A percentile compares a stretch with the other conserved stretches of the same genome.
phyloP scores from a whole-genome alignment of 495 filamentous ascomycete genomes.

The Neurospora sublineolata region DNA sequence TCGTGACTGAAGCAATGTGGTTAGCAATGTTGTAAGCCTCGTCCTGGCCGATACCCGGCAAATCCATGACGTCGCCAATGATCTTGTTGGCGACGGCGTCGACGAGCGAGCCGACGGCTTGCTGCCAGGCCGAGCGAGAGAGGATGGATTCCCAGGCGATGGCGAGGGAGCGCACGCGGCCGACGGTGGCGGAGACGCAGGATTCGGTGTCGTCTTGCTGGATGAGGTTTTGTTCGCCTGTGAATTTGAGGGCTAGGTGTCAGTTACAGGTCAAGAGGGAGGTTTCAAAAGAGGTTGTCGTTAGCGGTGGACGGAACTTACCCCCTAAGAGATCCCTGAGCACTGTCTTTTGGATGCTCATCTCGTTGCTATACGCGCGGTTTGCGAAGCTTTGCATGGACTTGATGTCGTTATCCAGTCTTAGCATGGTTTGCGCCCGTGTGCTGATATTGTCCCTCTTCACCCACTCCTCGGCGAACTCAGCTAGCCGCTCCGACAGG shows the following conservation, averaged over 20 bases:
- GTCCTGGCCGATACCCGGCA: conserved; percentile 73
- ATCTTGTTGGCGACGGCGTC: conserved; percentile 73
- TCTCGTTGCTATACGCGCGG: conserved; percentile 75
- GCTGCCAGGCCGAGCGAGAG: conserved; percentile 68
- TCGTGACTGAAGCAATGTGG: conserved; percentile 58
- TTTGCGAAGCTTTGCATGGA: conserved; percentile 68
- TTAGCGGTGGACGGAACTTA: conserved; percentile 29
- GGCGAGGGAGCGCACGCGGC: conserved; percentile 57
- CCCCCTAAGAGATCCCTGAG: conserved; percentile 76
- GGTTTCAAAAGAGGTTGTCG: background rate
- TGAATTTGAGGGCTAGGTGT: background rate
- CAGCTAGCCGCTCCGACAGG: conserved; percentile 59
- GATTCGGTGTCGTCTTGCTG: conserved; percentile 53
- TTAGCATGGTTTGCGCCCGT: conserved; percentile 41
- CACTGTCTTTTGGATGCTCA: conserved; percentile 74
- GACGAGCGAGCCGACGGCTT: conserved; percentile 72
- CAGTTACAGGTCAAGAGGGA: background rate
- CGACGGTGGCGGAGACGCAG: conserved; percentile 56
- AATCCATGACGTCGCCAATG: conserved; percentile 74
- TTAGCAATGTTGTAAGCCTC: conserved; percentile 70
- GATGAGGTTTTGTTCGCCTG: conserved; percentile 37
- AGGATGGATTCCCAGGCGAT: conserved; percentile 70
- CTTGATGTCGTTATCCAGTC: conserved; percentile 57
- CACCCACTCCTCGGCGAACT: conserved; percentile 43
- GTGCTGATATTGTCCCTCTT: conserved; percentile 30